Evolutionary conservation across 2,329 filamentous ascomycete species (phyloP).

Genomic region (Stenocarpella maydis): DNA sequence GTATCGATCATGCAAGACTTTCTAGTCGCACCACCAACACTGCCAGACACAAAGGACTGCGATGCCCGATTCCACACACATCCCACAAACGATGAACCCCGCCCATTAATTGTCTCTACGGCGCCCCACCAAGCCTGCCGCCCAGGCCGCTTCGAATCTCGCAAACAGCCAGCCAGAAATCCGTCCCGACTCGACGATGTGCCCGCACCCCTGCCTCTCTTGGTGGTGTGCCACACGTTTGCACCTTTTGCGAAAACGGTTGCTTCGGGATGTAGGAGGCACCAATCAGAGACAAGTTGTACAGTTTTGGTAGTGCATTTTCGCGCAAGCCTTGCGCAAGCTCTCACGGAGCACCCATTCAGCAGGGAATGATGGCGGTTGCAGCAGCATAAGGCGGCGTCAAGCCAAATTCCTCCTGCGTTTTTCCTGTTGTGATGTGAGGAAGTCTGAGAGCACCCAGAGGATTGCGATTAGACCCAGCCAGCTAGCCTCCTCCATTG

Average conservation of each 20-base stretch:
- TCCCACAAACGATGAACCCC: constrained; percentile 25
- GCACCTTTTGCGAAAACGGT: constrained; percentile 25
- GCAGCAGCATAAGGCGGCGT: constrained; percentile 36
- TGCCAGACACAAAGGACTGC: constrained; percentile 20
- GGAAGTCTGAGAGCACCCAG: constrained; percentile 32
- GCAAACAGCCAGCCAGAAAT: constrained; percentile 16
- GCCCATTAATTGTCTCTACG: constrained; percentile 17
- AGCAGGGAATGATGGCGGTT: constrained; percentile 34
- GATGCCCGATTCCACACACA: constrained; percentile 14
- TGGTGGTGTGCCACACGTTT: constrained; percentile 31
- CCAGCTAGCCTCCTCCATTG: constrained; percentile 26
- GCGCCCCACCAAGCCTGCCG: constrained; percentile 28
- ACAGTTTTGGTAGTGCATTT: constrained; percentile 23
- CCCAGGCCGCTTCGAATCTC: constrained; percentile 30
- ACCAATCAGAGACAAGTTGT: constrained; percentile 33
- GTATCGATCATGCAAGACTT: constrained; percentile 21
- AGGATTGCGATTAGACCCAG: constrained; percentile 27
- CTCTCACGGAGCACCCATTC: constrained; percentile 32
- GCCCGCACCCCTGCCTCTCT: constrained; percentile 25
- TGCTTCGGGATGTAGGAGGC: constrained; percentile 30
- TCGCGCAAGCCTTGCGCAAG: constrained; percentile 35
- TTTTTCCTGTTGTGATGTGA: constrained; percentile 34
- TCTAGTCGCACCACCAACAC: constrained; percentile 22
- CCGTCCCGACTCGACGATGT: constrained; percentile 26
- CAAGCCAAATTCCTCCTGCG: constrained; percentile 32